Conservation (phyloP, 2,329 filamentous ascomycete genomes). For the Neobulgaria alba region DNA sequence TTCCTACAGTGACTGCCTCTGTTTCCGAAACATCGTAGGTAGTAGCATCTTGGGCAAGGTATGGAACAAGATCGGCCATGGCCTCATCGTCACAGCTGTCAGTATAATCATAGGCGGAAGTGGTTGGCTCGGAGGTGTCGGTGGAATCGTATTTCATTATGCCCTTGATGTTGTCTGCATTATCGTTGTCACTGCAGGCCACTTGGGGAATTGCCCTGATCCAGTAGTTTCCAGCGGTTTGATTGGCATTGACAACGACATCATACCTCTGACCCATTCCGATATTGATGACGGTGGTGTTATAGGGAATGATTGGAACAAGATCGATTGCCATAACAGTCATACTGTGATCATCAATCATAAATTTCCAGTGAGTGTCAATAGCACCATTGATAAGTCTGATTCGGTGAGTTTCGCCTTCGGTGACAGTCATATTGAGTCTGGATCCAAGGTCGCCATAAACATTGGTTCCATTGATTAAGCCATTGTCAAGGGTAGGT, state of each 20-base stretch:
- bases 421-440: constrained; percentile 29
- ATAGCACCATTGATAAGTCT: constrained; percentile 35
- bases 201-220: constrained; percentile 47
- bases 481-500: constrained; percentile 25
- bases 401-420: constrained; percentile 36
- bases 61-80: constrained; percentile 22
- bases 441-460: constrained; percentile 15
- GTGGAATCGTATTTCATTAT: constrained; percentile 42
- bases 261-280: constrained; percentile 38
- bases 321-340: constrained; percentile 49
- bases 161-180: constrained; percentile 40
- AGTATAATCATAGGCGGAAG: constrained; percentile 19
- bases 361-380: constrained; percentile 30
- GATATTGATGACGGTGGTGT: constrained; percentile 36
- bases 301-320: constrained; percentile 47
- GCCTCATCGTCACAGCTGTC: constrained; percentile 26
- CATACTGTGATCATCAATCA: constrained; percentile 46
- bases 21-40: constrained; percentile 13
- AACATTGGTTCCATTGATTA: constrained; percentile 24
- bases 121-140: constrained; percentile 30
- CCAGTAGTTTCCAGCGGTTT: constrained; percentile 43
- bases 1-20: constrained; percentile 23
- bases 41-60: constrained; percentile 14
- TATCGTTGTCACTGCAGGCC: constrained; percentile 47
- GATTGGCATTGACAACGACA: constrained; percentile 38